phyloP scores from a whole-genome alignment of 805 yeast genomes.

The Kregervanrija pseudodelftensis region DNA sequence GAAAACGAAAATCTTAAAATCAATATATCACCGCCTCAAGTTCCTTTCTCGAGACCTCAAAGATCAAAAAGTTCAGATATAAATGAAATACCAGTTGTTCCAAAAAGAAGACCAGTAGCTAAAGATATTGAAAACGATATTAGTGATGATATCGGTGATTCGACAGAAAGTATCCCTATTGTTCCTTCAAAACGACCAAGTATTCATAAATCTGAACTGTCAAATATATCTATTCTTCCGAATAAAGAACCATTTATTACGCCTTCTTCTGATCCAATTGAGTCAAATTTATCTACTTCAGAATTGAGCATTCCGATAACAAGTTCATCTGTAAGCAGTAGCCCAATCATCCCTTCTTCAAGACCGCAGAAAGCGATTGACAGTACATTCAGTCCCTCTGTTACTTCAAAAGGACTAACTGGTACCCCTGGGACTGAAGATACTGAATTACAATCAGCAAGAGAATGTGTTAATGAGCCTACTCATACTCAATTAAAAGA shows the following conservation, averaged over 20 bases:
- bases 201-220: background rate
- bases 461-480: no score
- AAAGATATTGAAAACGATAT: background rate
- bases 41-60: constrained; percentile 3
- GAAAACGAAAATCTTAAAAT: constrained; percentile 6
- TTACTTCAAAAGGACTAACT: no score
- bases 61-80: background rate
- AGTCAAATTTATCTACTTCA: background rate
- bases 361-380: background rate
- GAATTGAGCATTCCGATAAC: no score
- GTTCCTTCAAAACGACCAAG: constrained; percentile 6
- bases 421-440: no score
- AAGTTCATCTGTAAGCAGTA: no score
- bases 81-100: constrained; percentile 9
- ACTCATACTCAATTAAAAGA: no score
- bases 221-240: no score
- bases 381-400: no score
- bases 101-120: constrained; percentile 12
- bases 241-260: background rate
- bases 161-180: constrained; percentile 1
- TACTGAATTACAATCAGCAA: no score
- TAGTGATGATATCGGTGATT: background rate
- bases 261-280: background rate
- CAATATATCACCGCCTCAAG: background rate
- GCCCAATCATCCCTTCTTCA: background rate